These are phyloP conservation scores for Keithomyces neogunnii DNA, from an alignment of 2,329 filamentous ascomycete genomes.

Conservation along the genomic window DNA sequence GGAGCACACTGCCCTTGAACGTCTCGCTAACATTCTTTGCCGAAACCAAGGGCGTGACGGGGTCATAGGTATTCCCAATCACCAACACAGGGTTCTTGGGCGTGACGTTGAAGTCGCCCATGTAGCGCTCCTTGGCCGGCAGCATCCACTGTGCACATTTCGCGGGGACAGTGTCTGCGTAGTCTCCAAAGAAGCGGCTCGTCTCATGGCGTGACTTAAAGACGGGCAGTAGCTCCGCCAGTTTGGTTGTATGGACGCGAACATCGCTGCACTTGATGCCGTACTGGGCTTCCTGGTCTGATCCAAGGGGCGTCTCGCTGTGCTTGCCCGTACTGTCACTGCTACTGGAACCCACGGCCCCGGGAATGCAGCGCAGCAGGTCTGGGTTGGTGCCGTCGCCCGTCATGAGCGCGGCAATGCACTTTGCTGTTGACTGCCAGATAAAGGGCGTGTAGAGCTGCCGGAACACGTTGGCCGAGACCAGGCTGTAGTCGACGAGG, in stretches of 20 bases:
- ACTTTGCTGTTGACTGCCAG: slow-evolving; percentile 3
- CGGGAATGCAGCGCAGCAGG: neutral
- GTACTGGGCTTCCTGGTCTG: neutral
- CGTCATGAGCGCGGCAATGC: neutral
- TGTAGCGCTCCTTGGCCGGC: slow-evolving; percentile 26
- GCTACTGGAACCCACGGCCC: neutral
- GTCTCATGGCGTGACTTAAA: slow-evolving; percentile 14
- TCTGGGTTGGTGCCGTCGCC: neutral
- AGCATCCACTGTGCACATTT: slow-evolving; percentile 30
- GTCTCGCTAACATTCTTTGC: slow-evolving; percentile 4
- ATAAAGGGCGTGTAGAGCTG: slow-evolving; percentile 1
- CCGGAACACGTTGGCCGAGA: neutral
- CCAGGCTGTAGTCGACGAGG: slow-evolving; percentile 2
- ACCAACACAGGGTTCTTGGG: slow-evolving; percentile 26
- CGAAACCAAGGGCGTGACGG: slow-evolving; percentile 1
- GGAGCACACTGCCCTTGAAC: slow-evolving; percentile 6
- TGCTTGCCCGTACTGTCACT: neutral
- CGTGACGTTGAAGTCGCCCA: slow-evolving; percentile 21
- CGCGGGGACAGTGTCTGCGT: slow-evolving; percentile 9
- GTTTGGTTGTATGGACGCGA: slow-evolving; percentile 13
- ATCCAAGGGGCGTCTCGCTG: neutral
- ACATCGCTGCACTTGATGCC: slow-evolving; percentile 29
- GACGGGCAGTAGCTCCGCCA: slow-evolving; percentile 19
- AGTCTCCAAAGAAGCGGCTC: slow-evolving; percentile 21
- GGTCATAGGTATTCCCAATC: slow-evolving; percentile 28